A percentile compares a stretch with the other conserved stretches of the same genome.
Conservation (phyloP, 2,329 filamentous ascomycete species). For the Penicillium sumatraense region DNA sequence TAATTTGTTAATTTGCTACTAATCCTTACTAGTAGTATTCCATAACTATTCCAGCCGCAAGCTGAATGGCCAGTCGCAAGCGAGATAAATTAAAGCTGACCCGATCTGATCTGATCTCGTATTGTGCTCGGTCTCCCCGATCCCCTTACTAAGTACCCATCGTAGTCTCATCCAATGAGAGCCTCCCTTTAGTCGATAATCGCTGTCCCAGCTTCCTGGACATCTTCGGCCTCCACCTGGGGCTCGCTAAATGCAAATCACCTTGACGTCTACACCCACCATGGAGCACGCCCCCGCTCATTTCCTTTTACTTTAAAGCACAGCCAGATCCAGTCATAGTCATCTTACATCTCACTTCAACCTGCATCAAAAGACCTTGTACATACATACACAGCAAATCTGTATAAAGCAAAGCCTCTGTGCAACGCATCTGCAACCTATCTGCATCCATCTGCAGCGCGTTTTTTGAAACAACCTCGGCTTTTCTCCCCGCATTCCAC, state of each 20-base stretch:
- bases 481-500: background rate
- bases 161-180: background rate
- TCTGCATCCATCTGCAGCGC: background rate
- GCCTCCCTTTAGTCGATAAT: background rate
- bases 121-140: conserved; percentile 1
- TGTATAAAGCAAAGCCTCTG: background rate
- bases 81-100: conserved; percentile 3
- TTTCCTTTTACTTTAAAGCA: conserved; percentile 17
- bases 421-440: background rate
- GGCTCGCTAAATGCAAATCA: conserved; percentile 18
- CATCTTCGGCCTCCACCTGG: background rate
- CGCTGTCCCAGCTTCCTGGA: background rate
- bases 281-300: background rate
- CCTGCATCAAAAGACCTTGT: conserved; percentile 5
- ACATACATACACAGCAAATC: background rate
- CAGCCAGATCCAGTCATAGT: conserved; percentile 1
- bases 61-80: background rate
- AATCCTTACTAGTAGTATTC: too few species aligned
- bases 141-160: background rate
- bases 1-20: too few species aligned
- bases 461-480: background rate
- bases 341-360: conserved; percentile 22
- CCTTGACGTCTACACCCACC: conserved; percentile 15
- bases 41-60: too few species aligned
- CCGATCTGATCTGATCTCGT: conserved; percentile 2